Conservation (phyloP, 2,329 filamentous ascomycete genomes). For the Pseudocercospora ulei region DNA sequence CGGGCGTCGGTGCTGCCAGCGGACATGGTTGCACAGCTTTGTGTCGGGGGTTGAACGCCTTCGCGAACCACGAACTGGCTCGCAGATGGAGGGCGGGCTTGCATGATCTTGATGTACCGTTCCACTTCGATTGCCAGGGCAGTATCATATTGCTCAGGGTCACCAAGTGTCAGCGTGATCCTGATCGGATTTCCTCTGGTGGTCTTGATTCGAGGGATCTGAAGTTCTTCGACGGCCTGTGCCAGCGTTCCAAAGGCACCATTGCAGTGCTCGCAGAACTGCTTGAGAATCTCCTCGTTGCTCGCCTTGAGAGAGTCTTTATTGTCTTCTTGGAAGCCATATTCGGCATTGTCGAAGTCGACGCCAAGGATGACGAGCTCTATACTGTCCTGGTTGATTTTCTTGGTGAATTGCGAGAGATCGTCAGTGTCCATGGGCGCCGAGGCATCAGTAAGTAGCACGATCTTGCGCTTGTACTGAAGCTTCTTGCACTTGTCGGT, state of each 20-base stretch:
- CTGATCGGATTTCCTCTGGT: constrained; percentile 69
- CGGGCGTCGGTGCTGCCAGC: constrained; percentile 30
- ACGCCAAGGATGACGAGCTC: constrained; percentile 72
- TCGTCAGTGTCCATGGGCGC: constrained; percentile 63
- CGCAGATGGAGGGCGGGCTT: constrained; percentile 63
- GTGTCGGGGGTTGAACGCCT: constrained; percentile 44
- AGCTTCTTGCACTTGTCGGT: constrained; percentile 65
- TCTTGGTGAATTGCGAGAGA: constrained; percentile 57
- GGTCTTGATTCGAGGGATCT: constrained; percentile 64
- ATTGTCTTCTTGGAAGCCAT: constrained; percentile 82
- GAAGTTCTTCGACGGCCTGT: constrained; percentile 71
- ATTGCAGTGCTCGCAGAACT: constrained; percentile 57
- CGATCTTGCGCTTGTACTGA: constrained; percentile 70
- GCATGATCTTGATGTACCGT: constrained; percentile 77
- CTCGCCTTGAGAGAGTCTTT: constrained; percentile 61
- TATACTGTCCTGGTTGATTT: constrained; percentile 67
- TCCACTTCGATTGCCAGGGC: constrained; percentile 78
- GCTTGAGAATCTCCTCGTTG: constrained; percentile 61
- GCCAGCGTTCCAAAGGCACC: constrained; percentile 74
- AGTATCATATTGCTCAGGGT: constrained; percentile 60
- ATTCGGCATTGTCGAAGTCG: constrained; percentile 87
- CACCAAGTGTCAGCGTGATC: constrained; percentile 68
- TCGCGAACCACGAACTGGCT: constrained; percentile 60
- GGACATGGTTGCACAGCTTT: constrained; percentile 45
- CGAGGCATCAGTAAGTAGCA: constrained; percentile 74